phyloP scores from a whole-genome alignment of 495 filamentous ascomycete species.

The Wilcoxina mikolae region DNA sequence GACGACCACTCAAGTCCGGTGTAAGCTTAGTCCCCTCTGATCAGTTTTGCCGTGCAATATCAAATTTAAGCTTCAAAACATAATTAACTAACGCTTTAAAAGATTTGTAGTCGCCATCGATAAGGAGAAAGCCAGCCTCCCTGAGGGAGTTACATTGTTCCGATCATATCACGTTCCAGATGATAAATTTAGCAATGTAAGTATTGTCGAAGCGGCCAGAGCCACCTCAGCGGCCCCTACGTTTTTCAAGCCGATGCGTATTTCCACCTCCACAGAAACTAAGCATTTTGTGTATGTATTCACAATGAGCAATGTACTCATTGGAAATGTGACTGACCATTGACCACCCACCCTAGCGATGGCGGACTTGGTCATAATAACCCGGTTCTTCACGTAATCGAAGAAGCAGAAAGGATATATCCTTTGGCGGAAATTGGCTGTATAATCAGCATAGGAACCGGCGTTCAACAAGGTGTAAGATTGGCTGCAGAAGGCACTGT shows the following conservation, averaged over 20 bases:
- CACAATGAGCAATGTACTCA: not conserved
- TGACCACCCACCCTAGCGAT: not conserved
- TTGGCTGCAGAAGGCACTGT: not conserved
- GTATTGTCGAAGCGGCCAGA: slow-evolving; percentile 7
- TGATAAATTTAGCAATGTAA: not conserved
- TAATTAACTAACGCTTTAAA: not conserved
- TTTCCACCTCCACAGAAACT: not conserved
- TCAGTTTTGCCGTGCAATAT: too few species aligned
- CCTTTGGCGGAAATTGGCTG: slow-evolving; percentile 4
- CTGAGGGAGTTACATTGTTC: not conserved
- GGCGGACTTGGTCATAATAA: slow-evolving; percentile 12
- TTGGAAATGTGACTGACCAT: not conserved
- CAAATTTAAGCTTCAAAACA: not conserved
- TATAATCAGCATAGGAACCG: slow-evolving; percentile 12
- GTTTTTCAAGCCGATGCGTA: slow-evolving; percentile 4
- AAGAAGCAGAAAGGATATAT: slow-evolving; percentile 9
- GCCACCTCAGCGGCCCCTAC: slow-evolving; percentile 11
- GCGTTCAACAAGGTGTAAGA: not conserved
- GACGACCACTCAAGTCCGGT: not conserved
- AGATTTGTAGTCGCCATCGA: slow-evolving; percentile 5
- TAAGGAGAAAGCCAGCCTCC: not conserved
- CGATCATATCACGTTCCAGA: not conserved
- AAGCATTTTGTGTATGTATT: slow-evolving; percentile 4
- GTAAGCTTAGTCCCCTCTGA: not conserved
- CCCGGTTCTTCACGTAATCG: slow-evolving; percentile 4